phyloP scores from a whole-genome alignment of 2,329 filamentous ascomycete genomes.

The Cryphonectria carpinicola region DNA sequence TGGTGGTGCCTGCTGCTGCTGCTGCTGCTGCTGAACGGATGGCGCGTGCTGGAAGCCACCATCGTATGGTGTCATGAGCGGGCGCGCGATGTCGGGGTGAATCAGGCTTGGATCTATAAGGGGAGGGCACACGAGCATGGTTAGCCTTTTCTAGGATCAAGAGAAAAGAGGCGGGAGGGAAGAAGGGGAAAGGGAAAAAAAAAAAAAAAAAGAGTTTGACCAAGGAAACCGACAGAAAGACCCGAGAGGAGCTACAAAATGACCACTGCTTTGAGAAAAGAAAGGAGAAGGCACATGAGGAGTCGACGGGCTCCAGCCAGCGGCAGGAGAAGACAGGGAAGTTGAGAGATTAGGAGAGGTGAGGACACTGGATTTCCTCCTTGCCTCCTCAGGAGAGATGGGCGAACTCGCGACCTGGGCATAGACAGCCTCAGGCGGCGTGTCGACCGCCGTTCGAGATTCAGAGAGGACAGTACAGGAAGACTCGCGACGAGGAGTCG shows the following conservation, averaged over 20 bases:
- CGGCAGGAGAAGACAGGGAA: constrained; percentile 38
- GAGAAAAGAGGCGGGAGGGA: constrained; percentile 23
- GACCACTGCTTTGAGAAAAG: constrained; percentile 57
- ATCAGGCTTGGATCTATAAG: constrained; percentile 59
- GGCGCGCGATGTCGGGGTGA: constrained; percentile 56
- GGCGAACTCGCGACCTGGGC: constrained; percentile 33
- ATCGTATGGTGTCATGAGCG: constrained; percentile 57
- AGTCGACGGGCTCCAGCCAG: constrained; percentile 38
- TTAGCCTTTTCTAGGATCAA: constrained; percentile 39
- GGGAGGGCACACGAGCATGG: constrained; percentile 35
- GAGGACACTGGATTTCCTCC: constrained; percentile 37
- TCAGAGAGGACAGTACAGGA: constrained; percentile 32
- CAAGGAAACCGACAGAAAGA: constrained; percentile 57
- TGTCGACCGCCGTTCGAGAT: constrained; percentile 35
- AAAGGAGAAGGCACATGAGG: constrained; percentile 49
- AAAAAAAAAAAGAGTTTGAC: not conserved
- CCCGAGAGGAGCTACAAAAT: constrained; percentile 55
- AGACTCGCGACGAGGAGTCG: constrained; percentile 30
- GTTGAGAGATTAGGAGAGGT: constrained; percentile 40
- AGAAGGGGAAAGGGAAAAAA: no score
- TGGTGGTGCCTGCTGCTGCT: constrained; percentile 2
- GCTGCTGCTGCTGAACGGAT: constrained; percentile 31
- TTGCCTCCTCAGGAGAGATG: constrained; percentile 35
- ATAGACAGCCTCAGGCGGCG: constrained; percentile 33
- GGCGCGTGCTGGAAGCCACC: constrained; percentile 51